Conservation (phyloP, 768 basidiomycete genomes). For the Mycena polygramma region DNA sequence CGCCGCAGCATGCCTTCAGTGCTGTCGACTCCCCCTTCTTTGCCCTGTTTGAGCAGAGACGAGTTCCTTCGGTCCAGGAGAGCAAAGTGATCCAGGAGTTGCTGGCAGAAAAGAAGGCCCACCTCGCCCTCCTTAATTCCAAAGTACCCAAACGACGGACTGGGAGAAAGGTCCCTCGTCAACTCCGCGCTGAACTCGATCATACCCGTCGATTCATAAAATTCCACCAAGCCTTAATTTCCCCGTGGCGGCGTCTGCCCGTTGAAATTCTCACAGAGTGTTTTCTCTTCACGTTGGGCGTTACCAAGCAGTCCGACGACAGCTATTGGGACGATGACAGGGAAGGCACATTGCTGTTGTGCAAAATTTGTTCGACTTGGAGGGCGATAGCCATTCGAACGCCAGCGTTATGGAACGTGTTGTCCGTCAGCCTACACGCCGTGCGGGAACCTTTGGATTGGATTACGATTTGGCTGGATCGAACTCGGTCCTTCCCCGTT, state of each 20-base stretch:
- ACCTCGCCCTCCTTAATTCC: constrained; percentile 26
- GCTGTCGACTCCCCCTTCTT: constrained; percentile 22
- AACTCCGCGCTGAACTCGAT: constrained; percentile 29
- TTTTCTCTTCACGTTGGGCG: constrained; percentile 18
- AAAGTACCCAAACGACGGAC: constrained; percentile 23
- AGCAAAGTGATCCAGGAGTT: constrained; percentile 16
- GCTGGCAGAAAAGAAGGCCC: constrained; percentile 14
- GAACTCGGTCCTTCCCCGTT: constrained; percentile 26
- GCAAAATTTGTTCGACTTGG: constrained; percentile 27
- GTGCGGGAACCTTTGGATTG: constrained; percentile 14
- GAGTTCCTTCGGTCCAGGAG: constrained; percentile 24
- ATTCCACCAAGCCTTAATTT: constrained; percentile 30
- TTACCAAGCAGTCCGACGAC: background rate
- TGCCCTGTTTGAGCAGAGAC: constrained; percentile 10
- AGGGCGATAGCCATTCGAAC: constrained; percentile 26
- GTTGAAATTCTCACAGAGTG: constrained; percentile 27
- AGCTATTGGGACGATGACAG: constrained; percentile 26
- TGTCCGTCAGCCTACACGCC: constrained; percentile 1
- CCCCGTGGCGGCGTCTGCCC: constrained; percentile 28
- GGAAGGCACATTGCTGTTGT: constrained; percentile 23
- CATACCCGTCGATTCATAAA: constrained; percentile 19
- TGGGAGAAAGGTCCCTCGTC: constrained; percentile 25
- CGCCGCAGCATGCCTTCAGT: background rate
- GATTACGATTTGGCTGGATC: constrained; percentile 33
- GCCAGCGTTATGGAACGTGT: constrained; percentile 26